phyloP scores from a whole-genome alignment of 139 green algal species.

The Chlamydomonas sp. region DNA sequence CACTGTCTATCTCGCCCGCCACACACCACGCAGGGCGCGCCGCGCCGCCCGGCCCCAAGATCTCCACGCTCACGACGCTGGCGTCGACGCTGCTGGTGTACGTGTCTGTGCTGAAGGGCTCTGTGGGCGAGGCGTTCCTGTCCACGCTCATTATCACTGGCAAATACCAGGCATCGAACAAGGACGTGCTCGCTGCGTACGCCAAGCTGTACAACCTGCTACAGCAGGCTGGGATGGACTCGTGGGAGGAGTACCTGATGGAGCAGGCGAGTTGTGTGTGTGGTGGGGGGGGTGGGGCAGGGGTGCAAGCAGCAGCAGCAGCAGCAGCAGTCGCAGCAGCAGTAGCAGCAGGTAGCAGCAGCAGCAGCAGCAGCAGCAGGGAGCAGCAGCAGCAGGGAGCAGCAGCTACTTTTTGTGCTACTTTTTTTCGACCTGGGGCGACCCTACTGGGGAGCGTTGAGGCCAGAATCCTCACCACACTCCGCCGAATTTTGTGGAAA shows the following conservation, averaged over 20 bases:
- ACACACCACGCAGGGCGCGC: too few species aligned
- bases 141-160: conserved; percentile 20
- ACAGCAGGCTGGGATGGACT: conserved; percentile 34
- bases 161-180: conserved; percentile 38
- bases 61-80: conserved; percentile 1
- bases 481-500: too few species aligned
- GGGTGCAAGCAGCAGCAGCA: too few species aligned
- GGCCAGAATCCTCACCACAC: too few species aligned
- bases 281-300: neutral
- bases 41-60: neutral
- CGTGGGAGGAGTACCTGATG: conserved; percentile 46
- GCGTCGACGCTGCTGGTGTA: conserved; percentile 28
- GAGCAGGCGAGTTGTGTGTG: conserved; percentile 34
- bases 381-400: too few species aligned
- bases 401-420: too few species aligned
- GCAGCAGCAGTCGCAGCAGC: too few species aligned
- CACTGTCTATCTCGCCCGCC: too few species aligned
- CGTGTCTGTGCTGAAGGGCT: conserved; percentile 28
- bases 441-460: too few species aligned
- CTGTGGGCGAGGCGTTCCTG: conserved; percentile 43
- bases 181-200: conserved; percentile 39
- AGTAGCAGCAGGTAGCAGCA: too few species aligned
- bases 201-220: conserved; percentile 41
- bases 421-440: too few species aligned
- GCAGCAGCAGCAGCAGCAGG: too few species aligned